phyloP scores from a whole-genome alignment of 164 flowering plant genomes.

The Platanus orientalis region DNA sequence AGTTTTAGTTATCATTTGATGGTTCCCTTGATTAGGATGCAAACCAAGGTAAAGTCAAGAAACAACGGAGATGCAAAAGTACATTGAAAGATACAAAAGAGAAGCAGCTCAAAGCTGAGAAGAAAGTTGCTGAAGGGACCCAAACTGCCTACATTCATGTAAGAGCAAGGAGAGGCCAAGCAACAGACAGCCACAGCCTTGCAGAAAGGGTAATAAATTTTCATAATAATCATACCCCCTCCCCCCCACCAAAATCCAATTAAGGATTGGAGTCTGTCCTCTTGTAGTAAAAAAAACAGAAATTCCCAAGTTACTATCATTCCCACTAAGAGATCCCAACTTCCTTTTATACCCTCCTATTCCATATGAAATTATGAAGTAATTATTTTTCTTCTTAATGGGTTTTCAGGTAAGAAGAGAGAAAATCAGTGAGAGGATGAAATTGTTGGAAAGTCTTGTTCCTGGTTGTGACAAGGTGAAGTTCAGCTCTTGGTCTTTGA shows the following conservation, averaged over 20 bases:
- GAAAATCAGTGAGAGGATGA: constrained; percentile 68
- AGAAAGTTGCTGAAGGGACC: constrained; percentile 36
- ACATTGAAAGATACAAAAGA: constrained; percentile 23
- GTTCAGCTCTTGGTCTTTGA: constrained; percentile 5
- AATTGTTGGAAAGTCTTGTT: constrained; percentile 50
- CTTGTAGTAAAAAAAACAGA: no score
- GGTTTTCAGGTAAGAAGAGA: constrained; percentile 58
- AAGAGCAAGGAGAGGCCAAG: constrained; percentile 95
- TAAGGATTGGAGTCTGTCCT: no score
- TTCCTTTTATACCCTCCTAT: not conserved
- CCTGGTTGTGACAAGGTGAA: constrained; percentile 63
- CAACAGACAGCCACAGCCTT: constrained; percentile 95
- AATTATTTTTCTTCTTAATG: not conserved
- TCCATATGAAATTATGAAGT: no score
- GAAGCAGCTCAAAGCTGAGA: constrained; percentile 26
- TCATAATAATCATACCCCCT: not conserved
- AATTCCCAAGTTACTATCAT: no score
- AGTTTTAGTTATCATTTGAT: not conserved
- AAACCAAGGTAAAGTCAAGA: constrained; percentile 46
- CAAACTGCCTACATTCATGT: constrained; percentile 78
- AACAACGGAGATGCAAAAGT: constrained; percentile 39
- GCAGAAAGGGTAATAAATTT: constrained; percentile 74
- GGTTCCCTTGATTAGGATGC: constrained; percentile 23
- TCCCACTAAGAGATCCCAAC: no score
- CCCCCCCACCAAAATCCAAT: no score